Evolutionary conservation across 441 rosid genomes (phyloP), one percentile per base, ranked within the genome.

Genomic region (Syzygium malaccense): DNA sequence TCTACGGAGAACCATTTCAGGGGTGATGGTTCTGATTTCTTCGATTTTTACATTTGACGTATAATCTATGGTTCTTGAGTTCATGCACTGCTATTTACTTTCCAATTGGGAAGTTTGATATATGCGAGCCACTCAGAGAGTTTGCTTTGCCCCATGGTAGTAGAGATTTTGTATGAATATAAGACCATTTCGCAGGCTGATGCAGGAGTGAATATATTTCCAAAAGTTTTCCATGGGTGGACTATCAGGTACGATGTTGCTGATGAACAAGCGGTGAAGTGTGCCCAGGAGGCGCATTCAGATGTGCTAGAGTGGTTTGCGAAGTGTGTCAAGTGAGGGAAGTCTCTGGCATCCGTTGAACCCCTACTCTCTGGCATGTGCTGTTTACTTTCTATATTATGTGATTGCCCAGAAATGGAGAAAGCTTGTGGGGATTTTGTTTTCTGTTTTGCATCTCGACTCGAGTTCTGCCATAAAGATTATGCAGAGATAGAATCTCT

Each of bases 221-320:
- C 96, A 0, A 93, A 94, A 86, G 98, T 94, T 51, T 62, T 92
- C 11, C 99, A 97, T 58, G 98, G 99, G 28, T 98, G 98, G 98
- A 94, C 97, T 0, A 93, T 94, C 48, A 92, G 98, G 90, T 98
- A 95, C 91, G 87, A 89, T 8, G 85, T 51, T 4, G 92, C 92
- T 85, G 95, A 97, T 71, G 88, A 92, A 75, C 18, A 17, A n/a
- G 5, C 17, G 71, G 66, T 60, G 17, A 60, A 60, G 32, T 60
- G 14, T 5, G 8, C 66, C 4, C 48, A 45, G 48, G 66, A 60
- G 66, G 66, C 32, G 17, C 28, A 28, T 28, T 60, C 17, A 17
- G 1, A 60, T 60, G 28, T 62, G 71, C 71, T n/a, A 14, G 71
- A 62, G 32, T 62, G 71, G 71, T 15, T 62, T 62, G 71, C 71